A percentile compares a stretch with the other conserved stretches of the same genome.
phyloP scores from a whole-genome alignment of 1,139 yeast species.

The Pneumocystis canis region DNA sequence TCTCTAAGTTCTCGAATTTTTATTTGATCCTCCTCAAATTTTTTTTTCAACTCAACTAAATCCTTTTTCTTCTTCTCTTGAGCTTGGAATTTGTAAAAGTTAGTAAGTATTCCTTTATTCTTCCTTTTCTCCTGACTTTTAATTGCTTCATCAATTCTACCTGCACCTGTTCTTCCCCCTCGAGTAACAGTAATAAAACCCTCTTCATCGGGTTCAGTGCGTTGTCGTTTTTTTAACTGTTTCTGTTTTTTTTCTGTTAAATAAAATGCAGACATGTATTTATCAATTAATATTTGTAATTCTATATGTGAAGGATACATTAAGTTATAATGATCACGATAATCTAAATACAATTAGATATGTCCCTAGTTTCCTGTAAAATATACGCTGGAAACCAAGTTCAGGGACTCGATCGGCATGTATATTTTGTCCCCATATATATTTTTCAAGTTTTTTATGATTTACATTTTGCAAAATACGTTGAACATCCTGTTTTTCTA shows the following conservation, averaged over 20 bases:
- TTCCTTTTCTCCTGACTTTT: conserved; percentile 33
- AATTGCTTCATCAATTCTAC: conserved; percentile 18
- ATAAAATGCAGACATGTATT: conserved; percentile 53
- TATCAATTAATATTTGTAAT: conserved; percentile 40
- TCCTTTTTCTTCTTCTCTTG: conserved; percentile 86
- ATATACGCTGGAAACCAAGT: conserved; percentile 5
- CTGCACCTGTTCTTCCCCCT: conserved; percentile 29
- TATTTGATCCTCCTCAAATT: conserved; percentile 84
- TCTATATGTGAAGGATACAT: conserved; percentile 30
- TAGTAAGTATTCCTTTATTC: conserved; percentile 71
- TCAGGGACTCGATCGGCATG: not conserved
- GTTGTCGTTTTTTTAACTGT: conserved; percentile 31
- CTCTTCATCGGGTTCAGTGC: conserved; percentile 23
- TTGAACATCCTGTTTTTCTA: conserved; percentile 7
- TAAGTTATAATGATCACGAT: conserved; percentile 7
- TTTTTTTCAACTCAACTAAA: conserved; percentile 68
- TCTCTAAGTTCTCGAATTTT: conserved; percentile 65
- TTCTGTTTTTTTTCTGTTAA: conserved; percentile 52
- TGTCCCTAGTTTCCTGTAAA: not conserved
- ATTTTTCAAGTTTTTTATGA: not conserved
- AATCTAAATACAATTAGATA: not conserved
- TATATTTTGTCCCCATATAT: conserved; percentile 6
- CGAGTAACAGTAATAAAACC: conserved; percentile 19
- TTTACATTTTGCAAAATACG: conserved; percentile 4
- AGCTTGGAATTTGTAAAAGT: conserved; percentile 90